Percentiles rank a stretch among this genome's conserved stretches.
phyloP scores from a whole-genome alignment of 139 green algal species.

The Marvania coccoides region DNA sequence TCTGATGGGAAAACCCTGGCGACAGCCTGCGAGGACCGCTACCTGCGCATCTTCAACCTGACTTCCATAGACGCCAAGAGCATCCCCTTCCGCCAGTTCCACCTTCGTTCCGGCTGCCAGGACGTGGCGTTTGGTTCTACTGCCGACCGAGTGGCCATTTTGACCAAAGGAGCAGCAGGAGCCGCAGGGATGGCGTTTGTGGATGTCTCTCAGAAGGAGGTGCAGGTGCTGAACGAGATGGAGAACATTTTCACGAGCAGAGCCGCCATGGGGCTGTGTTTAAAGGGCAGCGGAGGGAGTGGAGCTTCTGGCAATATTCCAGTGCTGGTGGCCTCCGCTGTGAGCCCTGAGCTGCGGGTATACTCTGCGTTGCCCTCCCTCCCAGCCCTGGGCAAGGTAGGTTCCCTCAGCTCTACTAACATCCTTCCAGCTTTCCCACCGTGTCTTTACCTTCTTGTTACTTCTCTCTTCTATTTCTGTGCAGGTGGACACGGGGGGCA shows the following conservation, averaged over 20 bases:
- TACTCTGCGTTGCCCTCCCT: too few relatives aligned
- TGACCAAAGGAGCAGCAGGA: background rate
- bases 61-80: slow-evolving; percentile 7
- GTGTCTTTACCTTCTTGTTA: background rate
- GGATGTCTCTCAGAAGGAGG: background rate
- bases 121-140: slow-evolving; percentile 24
- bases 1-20: slow-evolving; percentile 18
- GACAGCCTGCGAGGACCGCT: slow-evolving; percentile 28
- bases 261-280: background rate
- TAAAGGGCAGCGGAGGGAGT: background rate
- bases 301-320: background rate
- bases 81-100: slow-evolving; percentile 7
- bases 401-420: too few relatives aligned
- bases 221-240: background rate
- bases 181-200: background rate
- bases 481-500: slow-evolving; percentile 19
- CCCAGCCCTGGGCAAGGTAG: too few relatives aligned
- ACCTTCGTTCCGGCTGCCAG: slow-evolving; percentile 6
- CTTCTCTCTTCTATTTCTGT: too few relatives aligned
- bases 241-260: background rate
- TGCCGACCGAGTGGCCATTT: slow-evolving; percentile 10
- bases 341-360: background rate
- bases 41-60: slow-evolving; percentile 18
- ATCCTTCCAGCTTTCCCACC: background rate
- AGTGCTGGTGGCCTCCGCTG: background rate